Conservation (phyloP, 2,329 filamentous ascomycete genomes). For the Colletotrichum ledebouriae region DNA sequence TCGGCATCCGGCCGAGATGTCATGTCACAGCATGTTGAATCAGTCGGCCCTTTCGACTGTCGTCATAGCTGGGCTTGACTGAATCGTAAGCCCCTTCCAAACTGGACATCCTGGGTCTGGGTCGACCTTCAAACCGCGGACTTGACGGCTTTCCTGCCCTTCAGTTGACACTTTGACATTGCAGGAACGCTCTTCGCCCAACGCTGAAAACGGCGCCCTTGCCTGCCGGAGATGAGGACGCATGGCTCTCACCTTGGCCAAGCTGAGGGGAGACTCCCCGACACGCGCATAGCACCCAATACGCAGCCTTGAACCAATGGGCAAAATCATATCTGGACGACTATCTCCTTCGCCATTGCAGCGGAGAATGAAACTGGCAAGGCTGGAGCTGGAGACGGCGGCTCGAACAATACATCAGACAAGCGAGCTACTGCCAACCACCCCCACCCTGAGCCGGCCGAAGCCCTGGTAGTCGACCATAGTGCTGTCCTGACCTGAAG, state of each 20-base stretch:
- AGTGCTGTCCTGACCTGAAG: slow-evolving; percentile 7
- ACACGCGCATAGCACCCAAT: slow-evolving; percentile 9
- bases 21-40: slow-evolving; percentile 30
- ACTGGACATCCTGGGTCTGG: slow-evolving; percentile 37
- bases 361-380: slow-evolving; percentile 40
- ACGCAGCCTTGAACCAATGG: background rate
- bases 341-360: slow-evolving; percentile 9
- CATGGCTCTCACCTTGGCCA: slow-evolving; percentile 35
- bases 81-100: slow-evolving; percentile 33
- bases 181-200: slow-evolving; percentile 30
- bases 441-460: no score
- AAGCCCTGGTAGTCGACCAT: slow-evolving; percentile 1
- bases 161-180: slow-evolving; percentile 21
- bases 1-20: slow-evolving; percentile 41
- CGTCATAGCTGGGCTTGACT: slow-evolving; percentile 33
- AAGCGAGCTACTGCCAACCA: no score
- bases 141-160: slow-evolving; percentile 21
- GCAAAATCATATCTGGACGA: background rate
- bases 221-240: slow-evolving; percentile 39
- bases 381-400: slow-evolving; percentile 33
- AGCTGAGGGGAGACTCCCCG: background rate
- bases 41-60: slow-evolving; percentile 34
- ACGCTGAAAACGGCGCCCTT: slow-evolving; percentile 26
- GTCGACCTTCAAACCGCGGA: slow-evolving; percentile 37
- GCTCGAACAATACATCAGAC: slow-evolving; percentile 31